Evolutionary conservation across 306 rosid genomes (phyloP), one percentile per base, ranked within the genome.

Genomic region (Hylodesmum podocarpum): DNA sequence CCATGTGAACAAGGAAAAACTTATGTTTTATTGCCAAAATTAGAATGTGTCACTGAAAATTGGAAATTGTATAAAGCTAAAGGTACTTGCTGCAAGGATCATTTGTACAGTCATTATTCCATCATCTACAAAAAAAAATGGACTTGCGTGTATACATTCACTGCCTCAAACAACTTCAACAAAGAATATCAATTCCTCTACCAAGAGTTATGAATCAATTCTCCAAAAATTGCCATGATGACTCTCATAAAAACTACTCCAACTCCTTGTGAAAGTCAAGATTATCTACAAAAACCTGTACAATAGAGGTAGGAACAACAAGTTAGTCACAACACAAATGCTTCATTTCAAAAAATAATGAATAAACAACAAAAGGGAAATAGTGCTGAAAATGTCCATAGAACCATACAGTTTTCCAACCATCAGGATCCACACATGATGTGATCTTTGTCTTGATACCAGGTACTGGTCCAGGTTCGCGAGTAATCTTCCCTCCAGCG

Each of bases 211-310:
- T 75, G 69, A 41, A 59, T 57, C 29, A 75, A 77, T 67, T 27
- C 21, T 70, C 62, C 36, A 81, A 73, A 67, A 75, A 71, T 58
- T 63, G 70, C 57, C 47, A 19, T 11, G 37, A 75, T 58, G 29
- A 61, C 68, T 8, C 33, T 34, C 24, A 7, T 50, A 46, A 43
- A 78, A 41, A 46, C 84, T 86, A 95, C 86, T 89, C 91, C 86
- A 92, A 80, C 76, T 92, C 97, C 88, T 86, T 92, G 3, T 66
- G 71, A 72, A 92, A 92, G 77, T 92, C 99, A 40, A 84, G 74
- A 84, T 92, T 95, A 86, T 95, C 99, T 83, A 92, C 97, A 76
- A 95, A 95, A 75, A 95, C 99, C 99, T 92, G 93, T 37, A 80
- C 33, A 75, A 62, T 29, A n/a, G 61, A 63, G 49, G 39, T 16